Conservation (phyloP, 352 stramenopile species). For the Halophytophthora batemanensis region DNA sequence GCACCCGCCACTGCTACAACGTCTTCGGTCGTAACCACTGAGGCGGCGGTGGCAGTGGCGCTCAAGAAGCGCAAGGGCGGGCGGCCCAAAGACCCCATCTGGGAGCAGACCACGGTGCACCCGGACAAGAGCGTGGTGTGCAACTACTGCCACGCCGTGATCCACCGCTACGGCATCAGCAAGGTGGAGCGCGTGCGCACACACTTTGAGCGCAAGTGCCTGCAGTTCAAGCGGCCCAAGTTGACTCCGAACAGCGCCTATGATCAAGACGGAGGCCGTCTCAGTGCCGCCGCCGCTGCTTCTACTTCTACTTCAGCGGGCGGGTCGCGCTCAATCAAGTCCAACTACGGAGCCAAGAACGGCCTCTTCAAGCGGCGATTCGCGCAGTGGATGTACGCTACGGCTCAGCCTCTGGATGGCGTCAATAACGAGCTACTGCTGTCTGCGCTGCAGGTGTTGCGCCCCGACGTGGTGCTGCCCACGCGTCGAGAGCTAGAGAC, state of each 20-base stretch:
- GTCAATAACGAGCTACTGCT: conserved; percentile 44
- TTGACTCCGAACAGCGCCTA: conserved; percentile 1
- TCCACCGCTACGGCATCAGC: conserved; percentile 62
- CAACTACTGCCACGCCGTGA: conserved; percentile 52
- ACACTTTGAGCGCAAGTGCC: conserved; percentile 66
- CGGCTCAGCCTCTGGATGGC: conserved; percentile 45
- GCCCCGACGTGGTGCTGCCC: conserved; percentile 35
- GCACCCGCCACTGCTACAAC: conserved; percentile 2
- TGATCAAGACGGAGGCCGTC: no score
- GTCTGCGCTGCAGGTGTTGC: conserved; percentile 38
- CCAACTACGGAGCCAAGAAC: conserved; percentile 44
- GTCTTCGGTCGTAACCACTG: background rate
- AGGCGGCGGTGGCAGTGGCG: background rate
- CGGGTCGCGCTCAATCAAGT: no score
- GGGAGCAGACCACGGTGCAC: conserved; percentile 40
- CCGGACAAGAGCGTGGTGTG: conserved; percentile 47
- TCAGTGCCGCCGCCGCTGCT: conserved; percentile 7
- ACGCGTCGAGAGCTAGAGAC: conserved; percentile 60
- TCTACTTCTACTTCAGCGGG: no score
- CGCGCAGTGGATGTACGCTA: conserved; percentile 62
- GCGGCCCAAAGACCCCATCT: conserved; percentile 39
- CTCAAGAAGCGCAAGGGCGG: conserved; percentile 44
- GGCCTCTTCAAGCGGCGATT: conserved; percentile 61
- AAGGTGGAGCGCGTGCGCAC: conserved; percentile 72
- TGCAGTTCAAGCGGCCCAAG: conserved; percentile 24